A percentile compares a stretch with the other conserved stretches of the same genome.
Conservation (phyloP, 2,329 filamentous ascomycete genomes). For the Diaporthe ampelina region DNA sequence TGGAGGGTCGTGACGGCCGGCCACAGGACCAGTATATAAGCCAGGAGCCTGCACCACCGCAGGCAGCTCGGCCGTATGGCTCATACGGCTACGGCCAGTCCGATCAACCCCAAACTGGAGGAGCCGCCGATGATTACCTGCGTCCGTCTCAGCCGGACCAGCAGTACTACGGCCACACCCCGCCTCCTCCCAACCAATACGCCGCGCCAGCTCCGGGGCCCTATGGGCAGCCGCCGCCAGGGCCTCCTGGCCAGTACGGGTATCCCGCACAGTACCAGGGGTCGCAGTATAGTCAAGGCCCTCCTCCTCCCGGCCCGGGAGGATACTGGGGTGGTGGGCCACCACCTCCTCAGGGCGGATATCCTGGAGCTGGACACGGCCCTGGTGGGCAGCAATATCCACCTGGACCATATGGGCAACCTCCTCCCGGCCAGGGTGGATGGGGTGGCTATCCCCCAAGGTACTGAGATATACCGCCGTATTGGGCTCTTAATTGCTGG, state of each 20-base stretch:
- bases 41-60: conserved; percentile 40
- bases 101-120: conserved; percentile 26
- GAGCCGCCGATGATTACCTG: conserved; percentile 40
- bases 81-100: conserved; percentile 31
- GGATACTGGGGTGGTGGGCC: conserved; percentile 37
- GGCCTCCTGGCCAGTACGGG: conserved; percentile 30
- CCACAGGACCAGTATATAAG: conserved; percentile 45
- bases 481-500: neutral
- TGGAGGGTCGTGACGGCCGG: conserved; percentile 62
- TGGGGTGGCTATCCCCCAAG: conserved; percentile 37
- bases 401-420: conserved; percentile 35
- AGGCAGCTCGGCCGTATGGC: conserved; percentile 45
- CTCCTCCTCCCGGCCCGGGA: conserved; percentile 31
- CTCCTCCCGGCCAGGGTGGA: conserved; percentile 32
- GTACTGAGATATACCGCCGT: conserved; percentile 18
- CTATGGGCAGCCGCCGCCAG: conserved; percentile 43
- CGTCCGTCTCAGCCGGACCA: conserved; percentile 41
- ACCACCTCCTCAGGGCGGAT: conserved; percentile 38
- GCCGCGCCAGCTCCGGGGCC: conserved; percentile 46
- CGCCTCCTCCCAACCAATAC: conserved; percentile 52
- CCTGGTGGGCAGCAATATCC: conserved; percentile 37
- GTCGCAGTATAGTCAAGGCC: conserved; percentile 47
- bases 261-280: conserved; percentile 50
- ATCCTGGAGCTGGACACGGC: conserved; percentile 37
- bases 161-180: conserved; percentile 46